These are phyloP conservation scores for Torulaspora indica DNA, from an alignment of 805 yeast genomes.

Conservation along the genomic window DNA sequence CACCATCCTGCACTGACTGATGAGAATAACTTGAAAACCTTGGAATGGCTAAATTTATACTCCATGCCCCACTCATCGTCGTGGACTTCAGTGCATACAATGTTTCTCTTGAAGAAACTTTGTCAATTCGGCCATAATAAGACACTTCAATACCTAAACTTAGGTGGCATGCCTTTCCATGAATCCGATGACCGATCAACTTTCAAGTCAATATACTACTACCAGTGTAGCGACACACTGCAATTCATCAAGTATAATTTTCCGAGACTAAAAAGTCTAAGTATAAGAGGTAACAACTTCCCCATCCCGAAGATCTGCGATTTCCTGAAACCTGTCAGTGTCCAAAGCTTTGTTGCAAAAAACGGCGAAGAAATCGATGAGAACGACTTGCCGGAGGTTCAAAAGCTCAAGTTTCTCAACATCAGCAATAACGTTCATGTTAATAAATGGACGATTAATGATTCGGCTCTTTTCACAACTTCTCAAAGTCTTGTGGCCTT, in stretches of 20 bases:
- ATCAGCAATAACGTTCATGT: constrained; percentile 58
- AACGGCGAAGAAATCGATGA: constrained; percentile 14
- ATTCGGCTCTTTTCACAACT: constrained; percentile 41
- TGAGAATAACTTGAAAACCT: constrained; percentile 38
- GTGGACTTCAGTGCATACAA: constrained; percentile 47
- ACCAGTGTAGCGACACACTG: constrained; percentile 34
- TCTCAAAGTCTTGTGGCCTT: constrained; percentile 53
- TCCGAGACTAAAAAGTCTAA: constrained; percentile 36
- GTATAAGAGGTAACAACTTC: constrained; percentile 36
- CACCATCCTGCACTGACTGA: constrained; percentile 60
- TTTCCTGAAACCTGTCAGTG: constrained; percentile 30
- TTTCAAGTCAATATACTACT: constrained; percentile 25
- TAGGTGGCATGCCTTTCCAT: constrained; percentile 62
- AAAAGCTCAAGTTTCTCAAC: constrained; percentile 54
- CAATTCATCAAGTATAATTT: constrained; percentile 40
- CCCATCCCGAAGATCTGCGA: constrained; percentile 35
- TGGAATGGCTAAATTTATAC: constrained; percentile 64
- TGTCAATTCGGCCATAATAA: constrained; percentile 36
- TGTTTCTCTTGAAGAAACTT: constrained; percentile 43
- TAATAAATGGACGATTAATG: constrained; percentile 56
- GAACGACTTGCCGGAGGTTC: constrained; percentile 13
- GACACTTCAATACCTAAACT: constrained; percentile 45
- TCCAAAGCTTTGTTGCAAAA: constrained; percentile 12
- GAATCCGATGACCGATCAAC: constrained; percentile 28
- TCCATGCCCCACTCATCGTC: constrained; percentile 59